Evolutionary conservation across 1,139 yeast species (phyloP), one percentile per base, ranked within the genome.

Genomic region (Diutina ranongensis): DNA sequence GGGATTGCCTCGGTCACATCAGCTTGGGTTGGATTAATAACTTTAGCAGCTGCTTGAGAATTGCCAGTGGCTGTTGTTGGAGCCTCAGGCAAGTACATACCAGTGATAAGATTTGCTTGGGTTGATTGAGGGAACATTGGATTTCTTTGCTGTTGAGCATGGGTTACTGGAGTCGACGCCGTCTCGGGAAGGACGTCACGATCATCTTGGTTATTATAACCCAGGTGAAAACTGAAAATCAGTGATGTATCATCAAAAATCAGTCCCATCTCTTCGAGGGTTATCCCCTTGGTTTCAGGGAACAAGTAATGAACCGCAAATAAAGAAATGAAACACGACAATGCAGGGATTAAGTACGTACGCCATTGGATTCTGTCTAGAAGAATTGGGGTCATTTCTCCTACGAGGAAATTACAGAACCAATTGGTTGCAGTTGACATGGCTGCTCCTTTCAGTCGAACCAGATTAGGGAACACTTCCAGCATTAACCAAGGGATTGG

Each of bases 401-500:
- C 97, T 20, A 88, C 97, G 44, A 88, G 65, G 67, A 87, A 88
- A 63, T 88, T 88, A 65, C 86, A 88, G n/a, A 86, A 75, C 97
- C 97, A 89, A 61, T 88, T 88, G 9, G 95, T 80, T 1, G 95
- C 95, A 0, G 96, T 88, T 0, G 95, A 82, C 52, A 87, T 66
- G 1, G 95, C 87, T 0, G 96, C 95, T 45, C 95, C 95, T 56
- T 88, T 85, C 7, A 95, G 88, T 49, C 97, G 75, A n/a, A 88
- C 88, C 21, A 81, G 71, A 50, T 85, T 75, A 0, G 97, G 97
- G 49, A 89, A 74, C 46, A 89, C 89, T 64, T 88, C 97, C 44
- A 88, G 87, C 64, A 86, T 82, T 55, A 89, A 71, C 97, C 97
- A 88, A 7, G 96, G 95, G 49, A 89, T 81, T 3, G 97, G 97